These are phyloP conservation scores for Penicillium sclerotiorum DNA, from an alignment of 2,329 filamentous ascomycete species.

Conservation along the genomic window DNA sequence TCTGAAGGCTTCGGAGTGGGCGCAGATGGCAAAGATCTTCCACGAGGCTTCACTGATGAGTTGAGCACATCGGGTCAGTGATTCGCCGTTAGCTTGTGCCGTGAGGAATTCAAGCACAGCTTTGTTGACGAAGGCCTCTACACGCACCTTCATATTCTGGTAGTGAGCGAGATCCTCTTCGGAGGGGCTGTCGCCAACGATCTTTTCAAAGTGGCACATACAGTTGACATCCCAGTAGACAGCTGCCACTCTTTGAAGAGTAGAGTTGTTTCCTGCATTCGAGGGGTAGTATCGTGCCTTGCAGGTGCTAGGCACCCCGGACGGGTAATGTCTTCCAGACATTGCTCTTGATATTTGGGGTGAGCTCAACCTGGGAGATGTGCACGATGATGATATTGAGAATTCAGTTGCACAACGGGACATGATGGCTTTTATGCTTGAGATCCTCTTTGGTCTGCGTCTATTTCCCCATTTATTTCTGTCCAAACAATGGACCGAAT, in stretches of 20 bases:
- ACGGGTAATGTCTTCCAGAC: too few species aligned
- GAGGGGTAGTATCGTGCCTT: too few species aligned
- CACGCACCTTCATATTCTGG: not conserved
- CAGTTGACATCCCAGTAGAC: conserved; percentile 26
- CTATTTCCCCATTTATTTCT: too few species aligned
- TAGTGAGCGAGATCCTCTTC: not conserved
- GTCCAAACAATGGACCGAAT: too few species aligned
- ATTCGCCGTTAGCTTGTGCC: not conserved
- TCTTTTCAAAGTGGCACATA: conserved; percentile 9
- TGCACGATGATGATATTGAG: too few species aligned
- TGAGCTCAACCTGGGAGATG: too few species aligned
- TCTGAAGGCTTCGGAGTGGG: conserved; percentile 30
- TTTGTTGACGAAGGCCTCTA: not conserved
- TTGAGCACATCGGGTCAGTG: not conserved
- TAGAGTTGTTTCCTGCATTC: not conserved
- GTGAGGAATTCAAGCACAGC: not conserved
- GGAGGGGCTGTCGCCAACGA: not conserved
- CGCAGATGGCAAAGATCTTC: conserved; percentile 31
- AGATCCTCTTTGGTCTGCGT: too few species aligned
- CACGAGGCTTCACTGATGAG: conserved; percentile 24
- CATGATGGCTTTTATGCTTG: too few species aligned
- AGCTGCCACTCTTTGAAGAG: conserved; percentile 13
- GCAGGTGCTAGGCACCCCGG: too few species aligned
- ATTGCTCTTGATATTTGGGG: too few species aligned
- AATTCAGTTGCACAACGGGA: too few species aligned